Evolutionary conservation across 1,284 basidiomycete species (phyloP).

Genomic region (Sporisorium exsertum): DNA sequence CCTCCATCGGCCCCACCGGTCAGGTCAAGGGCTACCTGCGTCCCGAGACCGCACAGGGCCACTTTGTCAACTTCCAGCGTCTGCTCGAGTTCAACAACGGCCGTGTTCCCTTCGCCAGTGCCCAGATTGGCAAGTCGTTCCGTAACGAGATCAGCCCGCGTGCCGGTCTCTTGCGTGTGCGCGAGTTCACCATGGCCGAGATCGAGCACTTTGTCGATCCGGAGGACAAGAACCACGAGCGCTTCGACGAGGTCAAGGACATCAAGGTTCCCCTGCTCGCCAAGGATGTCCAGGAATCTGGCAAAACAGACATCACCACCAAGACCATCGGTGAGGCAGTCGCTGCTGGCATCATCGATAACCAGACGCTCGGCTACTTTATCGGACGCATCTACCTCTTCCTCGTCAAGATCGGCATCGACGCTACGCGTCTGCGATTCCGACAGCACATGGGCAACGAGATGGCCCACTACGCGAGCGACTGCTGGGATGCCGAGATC

Average conservation of each 20-base stretch:
- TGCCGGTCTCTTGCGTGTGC: conserved; percentile 93
- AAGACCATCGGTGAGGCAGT: conserved; percentile 92
- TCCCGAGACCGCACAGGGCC: conserved; percentile 97
- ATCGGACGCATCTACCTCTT: conserved; percentile 91
- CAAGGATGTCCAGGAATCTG: conserved; percentile 83
- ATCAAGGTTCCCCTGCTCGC: conserved; percentile 83
- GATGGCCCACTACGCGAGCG: conserved; percentile 98
- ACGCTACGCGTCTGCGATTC: conserved; percentile 87
- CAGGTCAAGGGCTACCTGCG: conserved; percentile 96
- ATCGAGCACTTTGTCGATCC: conserved; percentile 99
- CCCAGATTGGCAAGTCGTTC: conserved; percentile 95
- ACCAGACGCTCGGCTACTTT: conserved; percentile 98
- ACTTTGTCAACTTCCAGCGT: conserved; percentile 98
- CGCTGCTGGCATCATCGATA: conserved; percentile 84
- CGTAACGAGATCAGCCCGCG: conserved; percentile 98
- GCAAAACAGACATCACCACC: conserved; percentile 77
- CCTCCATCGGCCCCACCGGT: conserved; percentile 96
- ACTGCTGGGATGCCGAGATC: conserved; percentile 99
- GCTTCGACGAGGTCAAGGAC: conserved; percentile 84
- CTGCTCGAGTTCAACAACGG: conserved; percentile 98
- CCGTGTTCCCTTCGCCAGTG: conserved; percentile 93
- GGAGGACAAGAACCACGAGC: conserved; percentile 85
- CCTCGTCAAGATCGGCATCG: conserved; percentile 90
- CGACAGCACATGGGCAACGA: conserved; percentile 97
- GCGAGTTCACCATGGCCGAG: conserved; percentile 99